These are phyloP conservation scores for Dacryopinax primogenitus DNA, from an alignment of 768 basidiomycete species.

Conservation along the genomic window DNA sequence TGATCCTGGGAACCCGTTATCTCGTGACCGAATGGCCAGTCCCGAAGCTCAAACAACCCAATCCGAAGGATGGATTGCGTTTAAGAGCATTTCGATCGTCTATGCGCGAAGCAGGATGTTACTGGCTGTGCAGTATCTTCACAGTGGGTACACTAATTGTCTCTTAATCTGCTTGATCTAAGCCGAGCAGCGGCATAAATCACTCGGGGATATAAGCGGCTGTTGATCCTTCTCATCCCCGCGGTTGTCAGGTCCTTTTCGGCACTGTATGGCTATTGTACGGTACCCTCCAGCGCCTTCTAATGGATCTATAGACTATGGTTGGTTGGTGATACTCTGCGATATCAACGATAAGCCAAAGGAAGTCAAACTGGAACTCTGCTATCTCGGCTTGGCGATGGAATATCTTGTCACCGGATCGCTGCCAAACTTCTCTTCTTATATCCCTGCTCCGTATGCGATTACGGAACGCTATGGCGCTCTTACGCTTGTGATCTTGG, in stretches of 20 bases:
- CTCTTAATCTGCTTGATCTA: not conserved
- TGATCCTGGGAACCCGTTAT: not conserved
- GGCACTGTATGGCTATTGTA: not conserved
- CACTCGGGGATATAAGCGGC: not conserved
- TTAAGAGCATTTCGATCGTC: not conserved
- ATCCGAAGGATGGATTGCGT: not conserved
- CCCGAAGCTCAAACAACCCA: not conserved
- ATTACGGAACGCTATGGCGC: not conserved
- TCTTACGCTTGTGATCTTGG: not conserved
- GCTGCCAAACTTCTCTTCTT: not conserved
- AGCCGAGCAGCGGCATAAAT: not conserved
- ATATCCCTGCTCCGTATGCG: not conserved
- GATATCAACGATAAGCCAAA: too few relatives aligned
- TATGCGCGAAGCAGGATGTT: conserved; percentile 5
- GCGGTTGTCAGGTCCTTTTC: not conserved
- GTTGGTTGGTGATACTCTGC: not conserved
- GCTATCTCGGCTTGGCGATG: not conserved
- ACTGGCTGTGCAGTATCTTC: conserved; percentile 7
- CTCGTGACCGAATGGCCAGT: not conserved
- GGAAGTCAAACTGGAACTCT: not conserved
- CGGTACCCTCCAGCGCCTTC: not conserved
- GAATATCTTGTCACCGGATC: not conserved
- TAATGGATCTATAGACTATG: not conserved
- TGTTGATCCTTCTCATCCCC: not conserved
- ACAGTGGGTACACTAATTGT: not conserved